Evolutionary conservation across 495 filamentous ascomycete genomes (phyloP).

Genomic region (Trichocladium uniseriatum): DNA sequence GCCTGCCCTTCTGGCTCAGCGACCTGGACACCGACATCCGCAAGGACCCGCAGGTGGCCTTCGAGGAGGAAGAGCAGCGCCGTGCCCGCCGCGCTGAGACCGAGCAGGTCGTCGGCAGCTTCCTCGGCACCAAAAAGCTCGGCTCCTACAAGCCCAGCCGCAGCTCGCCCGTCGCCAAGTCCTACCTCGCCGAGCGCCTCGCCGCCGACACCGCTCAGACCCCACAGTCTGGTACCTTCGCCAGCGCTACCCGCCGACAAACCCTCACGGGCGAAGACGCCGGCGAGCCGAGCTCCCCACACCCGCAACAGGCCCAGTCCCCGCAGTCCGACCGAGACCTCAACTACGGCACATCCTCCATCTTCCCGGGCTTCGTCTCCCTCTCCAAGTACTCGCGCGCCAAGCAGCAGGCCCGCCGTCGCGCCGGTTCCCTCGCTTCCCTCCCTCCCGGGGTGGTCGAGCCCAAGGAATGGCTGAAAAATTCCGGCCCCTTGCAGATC

Average conservation of each 20-base stretch:
- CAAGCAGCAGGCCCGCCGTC: constrained; percentile 24
- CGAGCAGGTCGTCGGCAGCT: constrained; percentile 79
- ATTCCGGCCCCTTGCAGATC: constrained; percentile 77
- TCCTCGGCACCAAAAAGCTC: constrained; percentile 50
- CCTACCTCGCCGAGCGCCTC: constrained; percentile 41
- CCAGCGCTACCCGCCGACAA: constrained; percentile 8
- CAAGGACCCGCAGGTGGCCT: constrained; percentile 82
- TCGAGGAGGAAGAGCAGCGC: constrained; percentile 80
- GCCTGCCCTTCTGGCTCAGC: constrained; percentile 88
- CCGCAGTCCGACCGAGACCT: constrained; percentile 4
- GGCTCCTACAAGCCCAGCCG: constrained; percentile 45
- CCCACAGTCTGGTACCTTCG: constrained; percentile 6
- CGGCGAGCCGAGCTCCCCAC: constrained; percentile 22
- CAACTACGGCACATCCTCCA: constrained; percentile 44
- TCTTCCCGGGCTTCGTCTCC: constrained; percentile 63
- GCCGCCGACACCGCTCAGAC: constrained; percentile 29
- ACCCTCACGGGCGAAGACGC: constrained; percentile 11
- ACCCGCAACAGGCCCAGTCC: constrained; percentile 7
- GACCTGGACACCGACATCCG: constrained; percentile 87
- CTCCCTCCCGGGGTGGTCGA: constrained; percentile 81
- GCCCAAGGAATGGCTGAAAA: constrained; percentile 82
- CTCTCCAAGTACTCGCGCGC: constrained; percentile 58
- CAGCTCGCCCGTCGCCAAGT: constrained; percentile 53
- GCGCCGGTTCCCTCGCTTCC: not conserved
- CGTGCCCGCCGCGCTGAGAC: constrained; percentile 72